These are phyloP conservation scores for Waltergamsia citrina DNA, from an alignment of 2,329 filamentous ascomycete species.

Conservation along the genomic window DNA sequence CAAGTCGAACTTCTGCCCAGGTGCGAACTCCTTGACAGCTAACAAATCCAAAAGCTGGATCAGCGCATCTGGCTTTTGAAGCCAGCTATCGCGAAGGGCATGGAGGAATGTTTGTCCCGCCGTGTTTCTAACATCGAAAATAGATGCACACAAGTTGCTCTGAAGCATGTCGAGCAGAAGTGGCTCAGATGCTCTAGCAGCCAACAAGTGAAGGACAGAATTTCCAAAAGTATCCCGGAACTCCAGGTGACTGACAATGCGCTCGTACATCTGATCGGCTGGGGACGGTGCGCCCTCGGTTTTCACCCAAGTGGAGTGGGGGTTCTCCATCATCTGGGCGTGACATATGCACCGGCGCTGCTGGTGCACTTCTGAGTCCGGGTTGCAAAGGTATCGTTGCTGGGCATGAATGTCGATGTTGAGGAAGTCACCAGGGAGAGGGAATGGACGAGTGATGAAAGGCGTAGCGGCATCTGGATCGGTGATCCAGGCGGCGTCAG, in stretches of 20 bases:
- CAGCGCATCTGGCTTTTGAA: constrained; percentile 10
- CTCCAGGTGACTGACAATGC: no score
- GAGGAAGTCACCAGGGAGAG: constrained; percentile 41
- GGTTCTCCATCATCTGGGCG: constrained; percentile 12
- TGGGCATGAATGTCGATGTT: constrained; percentile 14
- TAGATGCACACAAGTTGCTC: constrained; percentile 6
- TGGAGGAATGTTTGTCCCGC: constrained; percentile 41
- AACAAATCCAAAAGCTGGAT: constrained; percentile 14
- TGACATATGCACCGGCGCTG: constrained; percentile 18
- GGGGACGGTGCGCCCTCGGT: constrained; percentile 8
- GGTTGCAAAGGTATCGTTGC: constrained; percentile 10
- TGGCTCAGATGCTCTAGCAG: constrained; percentile 19
- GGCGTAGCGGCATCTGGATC: constrained; percentile 15
- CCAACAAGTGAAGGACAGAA: constrained; percentile 35
- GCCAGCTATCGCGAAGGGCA: constrained; percentile 23
- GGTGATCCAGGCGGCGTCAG: constrained; percentile 14
- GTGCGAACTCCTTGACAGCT: background rate
- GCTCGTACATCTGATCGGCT: no score
- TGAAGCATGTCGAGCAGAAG: constrained; percentile 17
- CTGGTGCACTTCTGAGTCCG: constrained; percentile 12
- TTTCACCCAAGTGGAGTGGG: constrained; percentile 19
- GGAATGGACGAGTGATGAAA: constrained; percentile 12
- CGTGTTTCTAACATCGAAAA: constrained; percentile 24
- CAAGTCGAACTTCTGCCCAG: constrained; percentile 16
- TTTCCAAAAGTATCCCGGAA: constrained; percentile 34